Base-by-base conservation (phyloP, 202 grass and related monocot genomes). In the Panicum hallii region DNA sequence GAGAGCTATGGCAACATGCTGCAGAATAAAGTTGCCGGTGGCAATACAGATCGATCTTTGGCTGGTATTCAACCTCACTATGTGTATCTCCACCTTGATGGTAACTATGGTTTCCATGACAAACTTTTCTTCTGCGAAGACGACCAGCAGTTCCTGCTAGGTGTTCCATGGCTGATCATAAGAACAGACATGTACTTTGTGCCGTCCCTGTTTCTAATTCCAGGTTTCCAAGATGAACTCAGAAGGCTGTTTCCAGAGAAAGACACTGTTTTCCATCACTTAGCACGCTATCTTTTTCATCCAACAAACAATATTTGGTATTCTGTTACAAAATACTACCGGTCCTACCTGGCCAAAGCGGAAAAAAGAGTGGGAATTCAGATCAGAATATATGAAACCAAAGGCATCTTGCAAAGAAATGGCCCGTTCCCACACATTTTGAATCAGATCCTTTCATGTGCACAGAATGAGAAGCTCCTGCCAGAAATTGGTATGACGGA, bases 41-140 rank as follows among this genome's bases (percentile, higher is more conserved):
- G 63, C 61, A 73, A 64, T 32, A 75, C 64, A 17, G 80, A 86
- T 16, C 42, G 72, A 30, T 86, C 78, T 30, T 64, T 76, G 57
- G 26, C 63, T 22, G 69, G 77, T 44, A 72, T 30, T 15, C 79
- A 55, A 32, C 89, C 80, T 58, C 57, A 60, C 36, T 91, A 82
- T 41, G 77, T 89, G 46, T 94, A 79, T 58, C 86, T 91, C 86
- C 54, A 91, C 73, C 80, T 94, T 68, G 86, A 86, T 26, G 89
- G 89, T 50, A 75, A 61, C 63, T 84, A 82, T 10, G 80, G 62
- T 75, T 83, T 81, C 67, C 76, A 86, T 28, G 92, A 94, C 72
- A 94, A 89, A 63, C 86, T 87, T 78, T 94, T 94, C 88, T 94
- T 82, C 83, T 94, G 92, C 5, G 76, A 94, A 54, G 92, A 94